Base-by-base conservation (phyloP, 495 filamentous ascomycete species). In the Amniculicola lignicola region DNA sequence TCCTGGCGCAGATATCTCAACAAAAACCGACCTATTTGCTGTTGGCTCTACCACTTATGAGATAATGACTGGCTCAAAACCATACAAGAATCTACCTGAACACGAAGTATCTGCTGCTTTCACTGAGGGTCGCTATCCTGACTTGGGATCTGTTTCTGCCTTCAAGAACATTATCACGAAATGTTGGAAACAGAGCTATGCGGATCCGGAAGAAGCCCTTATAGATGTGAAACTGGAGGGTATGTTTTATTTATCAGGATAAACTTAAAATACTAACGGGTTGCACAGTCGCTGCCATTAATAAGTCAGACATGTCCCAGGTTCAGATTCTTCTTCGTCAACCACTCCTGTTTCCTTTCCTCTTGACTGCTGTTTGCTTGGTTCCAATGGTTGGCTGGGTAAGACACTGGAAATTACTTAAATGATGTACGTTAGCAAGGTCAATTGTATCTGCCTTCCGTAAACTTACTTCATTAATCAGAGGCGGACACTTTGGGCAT, bases 21-120 rank as follows among this genome's bases (percentile, higher is more conserved):
- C 5, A 24, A 45, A 43, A 47, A 67, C 49, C 51, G 63, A 70
- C 37, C 23, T 67, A 21, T 68, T 68, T 46, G 63, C 61, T 49
- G 49, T 65, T 28, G 67, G 66, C 39, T 64, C 60, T 27, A 61
- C 61, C 57, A 49, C 67, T 40, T 68, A 33, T 45, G 54, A 68
- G 45, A 70, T 68, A 9, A 53, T 67, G 48, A 57, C 57, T n/a
- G 57, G 66, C 18, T 50, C 33, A 33, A 62, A 62, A 48, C 67
- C 56, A 59, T 61, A 39, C 67, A 55, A 27, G 56, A 66, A 56
- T 70, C 70, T 27, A 69, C 63, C 47, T 72, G 67, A 11, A 49
- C 53, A 3, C 62, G 66, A 4, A 72, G 38, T 57, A 70, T 33
- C 7, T 33, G 29, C 29, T 33, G 29, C 29, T n/a, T 33, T 33